phyloP scores from a whole-genome alignment of 1,284 basidiomycete genomes.

The Microbotryum intermedium region DNA sequence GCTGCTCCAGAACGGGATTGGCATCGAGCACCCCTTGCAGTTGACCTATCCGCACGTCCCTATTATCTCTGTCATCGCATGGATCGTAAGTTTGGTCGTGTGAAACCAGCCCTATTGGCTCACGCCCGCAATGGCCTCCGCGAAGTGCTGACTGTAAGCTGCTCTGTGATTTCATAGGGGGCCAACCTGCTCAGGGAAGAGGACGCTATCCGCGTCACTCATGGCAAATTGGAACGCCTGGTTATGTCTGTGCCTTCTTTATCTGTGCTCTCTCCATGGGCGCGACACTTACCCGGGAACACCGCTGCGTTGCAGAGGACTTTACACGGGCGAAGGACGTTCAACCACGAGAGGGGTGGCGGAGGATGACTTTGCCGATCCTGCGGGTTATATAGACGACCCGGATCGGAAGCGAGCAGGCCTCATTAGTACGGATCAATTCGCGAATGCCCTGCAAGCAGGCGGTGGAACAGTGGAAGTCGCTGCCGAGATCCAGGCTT shows the following conservation, averaged over 20 bases:
- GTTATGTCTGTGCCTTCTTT: slow-evolving; percentile 37
- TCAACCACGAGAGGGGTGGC: too few species aligned
- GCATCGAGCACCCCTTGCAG: slow-evolving; percentile 41
- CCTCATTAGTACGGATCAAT: slow-evolving; percentile 32
- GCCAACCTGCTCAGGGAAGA: slow-evolving; percentile 37
- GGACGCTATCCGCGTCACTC: slow-evolving; percentile 30
- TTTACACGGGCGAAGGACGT: too few species aligned
- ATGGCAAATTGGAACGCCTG: slow-evolving; percentile 35
- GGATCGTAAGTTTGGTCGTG: slow-evolving; percentile 34
- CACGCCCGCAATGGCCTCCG: too few species aligned
- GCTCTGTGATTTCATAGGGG: slow-evolving; percentile 12
- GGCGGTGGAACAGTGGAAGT: slow-evolving; percentile 41
- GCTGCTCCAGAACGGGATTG: slow-evolving; percentile 41
- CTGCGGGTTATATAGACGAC: slow-evolving; percentile 17
- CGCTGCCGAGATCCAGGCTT: slow-evolving; percentile 42
- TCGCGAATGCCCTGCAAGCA: slow-evolving; percentile 38
- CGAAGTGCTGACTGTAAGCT: too few species aligned
- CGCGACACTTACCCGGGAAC: too few species aligned
- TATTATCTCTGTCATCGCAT: slow-evolving; percentile 42
- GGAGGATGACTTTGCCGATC: slow-evolving; percentile 10
- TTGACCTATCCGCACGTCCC: slow-evolving; percentile 33
- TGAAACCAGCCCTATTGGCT: too few species aligned
- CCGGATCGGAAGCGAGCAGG: slow-evolving; percentile 30
- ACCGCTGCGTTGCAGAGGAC: too few species aligned
- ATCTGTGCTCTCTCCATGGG: too few species aligned